These are phyloP conservation scores for Cladophialophora bantiana DNA, from an alignment of 2,329 filamentous ascomycete species.

Conservation along the genomic window DNA sequence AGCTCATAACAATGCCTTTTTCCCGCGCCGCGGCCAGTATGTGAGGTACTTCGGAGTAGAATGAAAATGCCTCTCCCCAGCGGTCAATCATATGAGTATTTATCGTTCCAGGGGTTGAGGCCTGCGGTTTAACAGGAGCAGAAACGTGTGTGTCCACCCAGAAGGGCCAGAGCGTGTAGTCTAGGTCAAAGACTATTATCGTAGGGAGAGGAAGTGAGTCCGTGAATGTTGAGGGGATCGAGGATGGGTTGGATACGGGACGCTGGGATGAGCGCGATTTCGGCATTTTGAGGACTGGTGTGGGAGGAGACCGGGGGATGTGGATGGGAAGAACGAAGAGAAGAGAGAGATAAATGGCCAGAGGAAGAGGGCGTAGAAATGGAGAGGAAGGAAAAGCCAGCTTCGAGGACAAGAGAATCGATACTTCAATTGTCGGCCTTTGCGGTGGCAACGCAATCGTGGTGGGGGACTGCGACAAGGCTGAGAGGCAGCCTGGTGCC, in stretches of 20 bases:
- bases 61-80: conserved; percentile 71
- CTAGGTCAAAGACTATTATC: conserved; percentile 90
- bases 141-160: conserved; percentile 95
- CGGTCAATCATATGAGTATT: conserved; percentile 42
- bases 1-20: conserved; percentile 66
- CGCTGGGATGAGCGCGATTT: conserved; percentile 9
- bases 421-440: background rate
- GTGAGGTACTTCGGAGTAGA: conserved; percentile 73
- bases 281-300: conserved; percentile 16
- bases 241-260: conserved; percentile 14
- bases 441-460: background rate
- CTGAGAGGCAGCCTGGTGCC: background rate
- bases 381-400: background rate
- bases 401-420: background rate
- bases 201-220: conserved; percentile 77
- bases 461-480: background rate
- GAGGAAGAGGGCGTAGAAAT: background rate
- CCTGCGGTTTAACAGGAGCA: conserved; percentile 68
- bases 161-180: conserved; percentile 99
- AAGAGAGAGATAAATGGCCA: background rate
- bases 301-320: background rate
- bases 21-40: conserved; percentile 69
- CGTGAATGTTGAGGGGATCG: conserved; percentile 59
- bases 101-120: conserved; percentile 5
- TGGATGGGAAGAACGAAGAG: background rate